Percentiles rank a stretch among this genome's conserved stretches.
Conservation (phyloP, 768 basidiomycete species). For the Lentinula lateritia region DNA sequence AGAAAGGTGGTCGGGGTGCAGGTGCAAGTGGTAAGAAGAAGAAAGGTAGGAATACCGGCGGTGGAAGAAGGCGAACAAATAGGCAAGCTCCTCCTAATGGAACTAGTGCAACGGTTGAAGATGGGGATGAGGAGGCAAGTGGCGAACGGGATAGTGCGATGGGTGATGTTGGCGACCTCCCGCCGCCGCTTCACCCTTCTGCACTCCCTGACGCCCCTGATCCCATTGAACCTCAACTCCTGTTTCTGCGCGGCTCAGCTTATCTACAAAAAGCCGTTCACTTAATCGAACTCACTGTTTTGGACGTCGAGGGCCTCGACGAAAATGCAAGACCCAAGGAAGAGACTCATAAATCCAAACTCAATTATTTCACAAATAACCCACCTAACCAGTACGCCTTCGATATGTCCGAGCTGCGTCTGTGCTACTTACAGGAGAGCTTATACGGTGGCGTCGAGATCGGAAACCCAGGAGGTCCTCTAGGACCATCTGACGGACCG, state of each 20-base stretch:
- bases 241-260: slow-evolving; percentile 80
- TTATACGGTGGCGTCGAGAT: slow-evolving; percentile 82
- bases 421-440: slow-evolving; percentile 72
- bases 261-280: slow-evolving; percentile 75
- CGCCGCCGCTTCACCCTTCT: slow-evolving; percentile 60
- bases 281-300: slow-evolving; percentile 67
- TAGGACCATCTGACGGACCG: slow-evolving; percentile 51
- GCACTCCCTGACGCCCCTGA: slow-evolving; percentile 75
- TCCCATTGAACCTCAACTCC: slow-evolving; percentile 78
- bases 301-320: slow-evolving; percentile 65
- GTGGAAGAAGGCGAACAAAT: slow-evolving; percentile 35
- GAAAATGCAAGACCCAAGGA: slow-evolving; percentile 43
- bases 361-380: not conserved
- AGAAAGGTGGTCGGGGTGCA: slow-evolving; percentile 20
- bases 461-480: slow-evolving; percentile 74
- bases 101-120: slow-evolving; percentile 45
- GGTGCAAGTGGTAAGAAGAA: slow-evolving; percentile 39
- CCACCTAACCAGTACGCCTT: not conserved
- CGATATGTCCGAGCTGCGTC: slow-evolving; percentile 57
- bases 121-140: slow-evolving; percentile 29
- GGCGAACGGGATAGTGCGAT: slow-evolving; percentile 7
- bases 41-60: slow-evolving; percentile 36
- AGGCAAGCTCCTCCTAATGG: slow-evolving; percentile 69
- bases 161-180: slow-evolving; percentile 39
- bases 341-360: not conserved